phyloP scores from a whole-genome alignment of 345 rosid genomes.

The Camelina laxa region DNA sequence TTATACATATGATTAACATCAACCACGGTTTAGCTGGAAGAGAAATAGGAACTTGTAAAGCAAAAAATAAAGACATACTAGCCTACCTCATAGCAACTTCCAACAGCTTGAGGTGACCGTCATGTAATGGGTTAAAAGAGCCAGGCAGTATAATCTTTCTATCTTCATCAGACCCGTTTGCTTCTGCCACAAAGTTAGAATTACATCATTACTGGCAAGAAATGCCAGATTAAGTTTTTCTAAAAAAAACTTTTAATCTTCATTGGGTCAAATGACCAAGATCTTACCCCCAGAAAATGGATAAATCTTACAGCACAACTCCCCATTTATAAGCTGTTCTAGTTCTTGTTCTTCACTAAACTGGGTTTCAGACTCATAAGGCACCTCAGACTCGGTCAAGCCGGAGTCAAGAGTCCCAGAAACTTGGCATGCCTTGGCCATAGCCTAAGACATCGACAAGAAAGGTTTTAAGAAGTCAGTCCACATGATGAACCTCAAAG shows the following conservation, averaged over 20 bases:
- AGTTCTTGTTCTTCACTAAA: conserved; percentile 78
- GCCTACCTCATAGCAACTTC: conserved; percentile 86
- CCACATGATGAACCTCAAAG: not conserved
- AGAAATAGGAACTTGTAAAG: conserved; percentile 5
- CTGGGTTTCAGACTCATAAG: conserved; percentile 53
- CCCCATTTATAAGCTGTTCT: conserved; percentile 67
- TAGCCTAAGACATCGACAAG: conserved; percentile 53
- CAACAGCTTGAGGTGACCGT: conserved; percentile 90
- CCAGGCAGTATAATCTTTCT: conserved; percentile 89
- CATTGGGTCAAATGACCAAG: conserved; percentile 36
- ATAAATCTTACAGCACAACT: conserved; percentile 78
- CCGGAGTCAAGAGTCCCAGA: conserved; percentile 53
- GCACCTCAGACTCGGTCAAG: conserved; percentile 65
- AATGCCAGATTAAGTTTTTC: conserved; percentile 7
- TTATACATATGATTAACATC: not conserved
- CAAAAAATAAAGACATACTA: conserved; percentile 21
- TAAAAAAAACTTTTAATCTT: too few relatives aligned
- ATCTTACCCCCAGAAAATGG: conserved; percentile 69
- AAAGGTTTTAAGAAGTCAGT: conserved; percentile 8
- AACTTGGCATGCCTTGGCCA: conserved; percentile 81
- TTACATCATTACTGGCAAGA: conserved; percentile 32
- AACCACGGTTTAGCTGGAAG: not conserved
- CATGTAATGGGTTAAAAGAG: conserved; percentile 91
- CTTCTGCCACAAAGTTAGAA: conserved; percentile 49
- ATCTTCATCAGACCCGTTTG: conserved; percentile 47